phyloP scores from a whole-genome alignment of 495 filamentous ascomycete species.

The Podospora pseudoanserina region DNA sequence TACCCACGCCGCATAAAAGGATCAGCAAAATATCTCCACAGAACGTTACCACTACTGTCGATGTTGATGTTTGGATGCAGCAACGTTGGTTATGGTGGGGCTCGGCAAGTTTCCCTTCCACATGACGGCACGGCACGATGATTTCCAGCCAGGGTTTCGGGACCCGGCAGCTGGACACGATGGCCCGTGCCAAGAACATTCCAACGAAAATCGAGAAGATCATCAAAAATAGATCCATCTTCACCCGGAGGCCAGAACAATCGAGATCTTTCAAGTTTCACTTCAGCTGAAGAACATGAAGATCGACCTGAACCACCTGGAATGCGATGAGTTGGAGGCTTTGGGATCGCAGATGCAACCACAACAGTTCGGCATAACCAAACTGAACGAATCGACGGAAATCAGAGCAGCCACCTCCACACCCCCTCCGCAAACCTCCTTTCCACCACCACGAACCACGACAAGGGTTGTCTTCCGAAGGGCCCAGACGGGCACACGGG shows the following conservation, averaged over 20 bases:
- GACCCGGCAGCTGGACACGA: background rate
- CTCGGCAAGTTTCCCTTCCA: background rate
- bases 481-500: background rate
- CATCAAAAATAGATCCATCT: background rate
- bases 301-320: background rate
- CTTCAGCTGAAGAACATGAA: background rate
- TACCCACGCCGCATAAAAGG: too few species aligned
- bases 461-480: background rate
- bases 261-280: background rate
- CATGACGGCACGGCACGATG: background rate
- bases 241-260: background rate
- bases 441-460: background rate
- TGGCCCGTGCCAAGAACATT: background rate
- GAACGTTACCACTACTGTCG: background rate
- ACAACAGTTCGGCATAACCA: background rate
- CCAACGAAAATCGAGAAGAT: background rate
- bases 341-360: too few species aligned
- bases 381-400: background rate
- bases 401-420: background rate
- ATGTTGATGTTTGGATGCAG: background rate
- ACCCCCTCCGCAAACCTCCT: background rate
- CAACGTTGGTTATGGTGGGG: background rate
- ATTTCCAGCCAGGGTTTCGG: background rate
- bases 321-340: background rate
- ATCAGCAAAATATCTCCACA: too few species aligned